A percentile compares a stretch with the other conserved stretches of the same genome.
These are phyloP conservation scores for Orbilia ellipsospora DNA, from an alignment of 2,329 filamentous ascomycete genomes.

Conservation along the genomic window DNA sequence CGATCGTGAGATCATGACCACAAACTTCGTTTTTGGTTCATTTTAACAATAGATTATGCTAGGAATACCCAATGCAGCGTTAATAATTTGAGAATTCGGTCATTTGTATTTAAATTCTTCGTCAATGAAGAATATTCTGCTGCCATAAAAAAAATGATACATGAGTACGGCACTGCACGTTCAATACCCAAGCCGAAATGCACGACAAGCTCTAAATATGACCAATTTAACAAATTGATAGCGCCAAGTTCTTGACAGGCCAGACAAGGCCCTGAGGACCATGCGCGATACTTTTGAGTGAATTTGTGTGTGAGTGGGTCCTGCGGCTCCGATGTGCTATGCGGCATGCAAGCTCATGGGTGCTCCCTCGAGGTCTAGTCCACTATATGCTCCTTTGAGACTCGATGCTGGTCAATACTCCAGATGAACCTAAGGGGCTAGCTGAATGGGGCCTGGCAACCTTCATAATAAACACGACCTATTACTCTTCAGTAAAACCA, in stretches of 20 bases:
- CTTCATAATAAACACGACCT: not conserved
- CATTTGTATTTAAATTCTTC: too few relatives aligned
- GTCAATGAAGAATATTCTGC: not conserved
- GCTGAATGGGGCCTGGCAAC: constrained; percentile 16
- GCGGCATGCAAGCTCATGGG: constrained; percentile 38
- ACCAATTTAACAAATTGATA: too few relatives aligned
- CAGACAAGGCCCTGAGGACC: constrained; percentile 6
- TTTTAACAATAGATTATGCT: not conserved
- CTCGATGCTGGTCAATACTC: constrained; percentile 2
- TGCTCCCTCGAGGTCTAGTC: constrained; percentile 1
- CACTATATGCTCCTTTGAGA: not conserved
- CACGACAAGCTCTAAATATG: too few relatives aligned
- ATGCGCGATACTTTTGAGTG: not conserved
- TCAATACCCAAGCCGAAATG: too few relatives aligned
- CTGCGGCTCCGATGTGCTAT: constrained; percentile 44
- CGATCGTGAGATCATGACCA: too few relatives aligned
- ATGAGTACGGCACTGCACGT: too few relatives aligned
- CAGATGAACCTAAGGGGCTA: not conserved
- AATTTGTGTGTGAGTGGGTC: constrained; percentile 8
- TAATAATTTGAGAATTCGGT: too few relatives aligned
- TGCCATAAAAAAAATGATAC: too few relatives aligned
- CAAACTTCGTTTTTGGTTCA: not conserved
- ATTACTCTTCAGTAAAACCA: constrained; percentile 6
- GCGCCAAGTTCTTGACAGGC: not conserved
- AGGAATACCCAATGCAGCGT: not conserved